Conservation (phyloP, 1,139 yeast genomes). For the Candida pseudoviswanathii region DNA sequence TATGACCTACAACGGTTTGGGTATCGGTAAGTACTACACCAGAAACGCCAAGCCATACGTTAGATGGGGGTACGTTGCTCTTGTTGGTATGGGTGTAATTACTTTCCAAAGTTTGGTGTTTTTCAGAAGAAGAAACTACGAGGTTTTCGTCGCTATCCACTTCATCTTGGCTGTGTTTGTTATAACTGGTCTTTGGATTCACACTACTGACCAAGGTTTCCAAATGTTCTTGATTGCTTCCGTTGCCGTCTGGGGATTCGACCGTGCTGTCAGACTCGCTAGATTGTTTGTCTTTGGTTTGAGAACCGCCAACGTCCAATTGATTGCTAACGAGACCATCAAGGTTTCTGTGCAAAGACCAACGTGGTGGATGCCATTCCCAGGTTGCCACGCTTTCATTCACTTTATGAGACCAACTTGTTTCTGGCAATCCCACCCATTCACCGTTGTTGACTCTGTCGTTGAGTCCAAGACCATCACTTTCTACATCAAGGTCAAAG, state of each 20-base stretch:
- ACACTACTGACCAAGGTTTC: constrained; percentile 48
- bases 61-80: constrained; percentile 58
- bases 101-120: constrained; percentile 48
- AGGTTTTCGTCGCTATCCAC: constrained; percentile 61
- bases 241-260: constrained; percentile 64
- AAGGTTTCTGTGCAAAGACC: constrained; percentile 40
- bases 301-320: constrained; percentile 48
- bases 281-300: constrained; percentile 54
- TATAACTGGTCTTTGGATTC: constrained; percentile 62
- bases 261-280: constrained; percentile 53
- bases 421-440: constrained; percentile 64
- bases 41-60: constrained; percentile 45
- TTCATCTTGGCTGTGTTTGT: constrained; percentile 58
- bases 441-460: constrained; percentile 47
- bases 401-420: constrained; percentile 41
- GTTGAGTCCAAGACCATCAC: constrained; percentile 31
- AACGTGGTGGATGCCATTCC: constrained; percentile 40
- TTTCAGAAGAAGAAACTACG: constrained; percentile 64
- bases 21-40: constrained; percentile 32
- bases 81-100: constrained; percentile 40
- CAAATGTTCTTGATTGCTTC: constrained; percentile 53
- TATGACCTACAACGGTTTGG: constrained; percentile 39
- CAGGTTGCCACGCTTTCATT: constrained; percentile 42
- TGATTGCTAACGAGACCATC: constrained; percentile 49
- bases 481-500: constrained; percentile 43